phyloP scores from a whole-genome alignment of 805 yeast genomes.

The Cyberlindnera lachancei region DNA sequence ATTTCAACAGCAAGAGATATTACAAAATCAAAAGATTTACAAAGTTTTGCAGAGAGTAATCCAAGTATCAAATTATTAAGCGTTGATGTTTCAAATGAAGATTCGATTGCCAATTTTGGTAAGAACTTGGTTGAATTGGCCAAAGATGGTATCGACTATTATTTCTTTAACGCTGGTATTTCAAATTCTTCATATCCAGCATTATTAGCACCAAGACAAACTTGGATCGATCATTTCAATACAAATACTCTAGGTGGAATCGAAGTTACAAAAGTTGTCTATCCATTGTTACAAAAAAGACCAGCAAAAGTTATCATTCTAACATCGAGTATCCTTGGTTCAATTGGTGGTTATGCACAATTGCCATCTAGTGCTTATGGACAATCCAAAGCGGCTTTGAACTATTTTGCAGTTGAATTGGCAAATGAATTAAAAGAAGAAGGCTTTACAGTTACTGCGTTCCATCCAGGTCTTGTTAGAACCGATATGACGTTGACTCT shows the following conservation, averaged over 20 bases:
- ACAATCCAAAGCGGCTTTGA: neutral
- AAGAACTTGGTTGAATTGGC: neutral
- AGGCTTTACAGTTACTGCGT: neutral
- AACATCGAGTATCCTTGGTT: neutral
- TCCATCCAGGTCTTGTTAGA: neutral
- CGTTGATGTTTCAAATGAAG: neutral
- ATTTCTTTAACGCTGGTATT: neutral
- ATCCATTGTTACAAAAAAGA: neutral
- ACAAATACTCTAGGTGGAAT: neutral
- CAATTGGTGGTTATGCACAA: neutral
- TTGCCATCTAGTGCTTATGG: neutral
- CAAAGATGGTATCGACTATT: neutral
- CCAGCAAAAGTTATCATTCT: neutral
- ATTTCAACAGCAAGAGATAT: neutral
- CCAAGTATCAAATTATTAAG: neutral
- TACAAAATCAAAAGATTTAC: neutral
- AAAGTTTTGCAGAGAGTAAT: no score
- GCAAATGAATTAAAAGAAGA: neutral
- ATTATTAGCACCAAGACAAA: neutral
- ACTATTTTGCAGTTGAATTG: neutral
- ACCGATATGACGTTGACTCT: no score
- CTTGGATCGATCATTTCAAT: neutral
- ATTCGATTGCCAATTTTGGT: neutral
- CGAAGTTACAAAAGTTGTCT: neutral
- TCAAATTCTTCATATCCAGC: neutral